Percentiles rank a stretch among this genome's conserved stretches.
Evolutionary conservation across 768 basidiomycete genomes (phyloP).

Genomic region (Collybia sp.): DNA sequence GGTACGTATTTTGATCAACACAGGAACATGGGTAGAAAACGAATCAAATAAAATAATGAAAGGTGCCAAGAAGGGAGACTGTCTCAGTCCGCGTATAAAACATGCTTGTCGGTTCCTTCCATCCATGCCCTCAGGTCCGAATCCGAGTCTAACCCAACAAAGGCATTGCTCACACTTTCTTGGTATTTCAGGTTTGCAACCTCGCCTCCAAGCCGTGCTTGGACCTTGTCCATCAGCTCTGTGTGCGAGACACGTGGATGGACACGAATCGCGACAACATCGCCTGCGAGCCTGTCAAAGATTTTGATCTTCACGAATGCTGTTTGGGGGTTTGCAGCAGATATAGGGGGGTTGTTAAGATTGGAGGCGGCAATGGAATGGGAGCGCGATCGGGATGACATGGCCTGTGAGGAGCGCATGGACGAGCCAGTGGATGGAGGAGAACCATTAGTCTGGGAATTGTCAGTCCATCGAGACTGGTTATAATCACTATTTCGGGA

Average conservation of each 20-base stretch:
- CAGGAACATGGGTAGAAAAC: slow-evolving; percentile 6
- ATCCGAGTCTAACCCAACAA: slow-evolving; percentile 61
- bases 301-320: slow-evolving; percentile 99
- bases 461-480: slow-evolving; percentile 24
- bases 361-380: slow-evolving; percentile 49
- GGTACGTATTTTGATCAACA: too few species aligned
- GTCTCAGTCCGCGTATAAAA: slow-evolving; percentile 71
- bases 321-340: slow-evolving; percentile 71
- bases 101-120: slow-evolving; percentile 74
- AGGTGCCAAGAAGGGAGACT: background rate
- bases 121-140: slow-evolving; percentile 69
- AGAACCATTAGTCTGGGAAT: slow-evolving; percentile 19
- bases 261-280: slow-evolving; percentile 94
- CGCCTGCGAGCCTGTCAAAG: slow-evolving; percentile 89
- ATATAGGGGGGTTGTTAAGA: slow-evolving; percentile 67
- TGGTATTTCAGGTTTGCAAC: slow-evolving; percentile 69
- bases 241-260: slow-evolving; percentile 84
- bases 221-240: slow-evolving; percentile 90
- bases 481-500: slow-evolving; percentile 21
- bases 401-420: slow-evolving; percentile 47
- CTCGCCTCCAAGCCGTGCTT: slow-evolving; percentile 76
- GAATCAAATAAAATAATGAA: slow-evolving; percentile 11
- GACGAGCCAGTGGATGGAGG: slow-evolving; percentile 42
- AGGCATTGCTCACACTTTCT: slow-evolving; percentile 61
- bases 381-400: slow-evolving; percentile 51